Evolutionary conservation across 139 green algal genomes (phyloP), one percentile per base, ranked within the genome.

Genomic region (Monoraphidium neglectum): DNA sequence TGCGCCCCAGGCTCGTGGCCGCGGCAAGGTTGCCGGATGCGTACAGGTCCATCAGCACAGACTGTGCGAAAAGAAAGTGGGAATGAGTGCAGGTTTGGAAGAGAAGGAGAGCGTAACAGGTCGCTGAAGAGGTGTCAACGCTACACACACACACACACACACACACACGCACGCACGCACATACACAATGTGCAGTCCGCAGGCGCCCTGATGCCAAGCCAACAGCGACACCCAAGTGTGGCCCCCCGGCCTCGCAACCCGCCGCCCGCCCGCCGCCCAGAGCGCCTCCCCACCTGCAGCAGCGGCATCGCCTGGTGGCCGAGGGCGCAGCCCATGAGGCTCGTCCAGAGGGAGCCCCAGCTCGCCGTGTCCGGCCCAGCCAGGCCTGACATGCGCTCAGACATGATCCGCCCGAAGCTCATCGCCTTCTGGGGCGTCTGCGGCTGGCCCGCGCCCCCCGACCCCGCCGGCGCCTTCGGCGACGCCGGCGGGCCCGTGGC

Each of bases 271-370:
- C 18, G 18, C 57, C 26, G 57, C 57, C 8, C 57, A 24, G 30
- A 10, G 18, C 21, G 51, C 51, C 18, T 60, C 18, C 57, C 15
- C 43, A 77, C 72, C 59, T 77, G 72, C 61, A 79, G 30, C 24
- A 79, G 64, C 36, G 73, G 73, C 64, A 79, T 26, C 47, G 72
- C 54, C 40, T 64, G 35, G 13, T 71, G 56, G 2, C 63, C 51
- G 4, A 64, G 62, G 62, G 72, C 67, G 23, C 46, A 21, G 2
- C 3, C 30, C 26, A 79, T 49, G 43, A 51, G 8, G 73, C 73
- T 79, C 62, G 21, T 13, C 73, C 73, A 79, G 23, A 79, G 63
- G 4, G 47, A 62, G 33, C 72, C 73, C 73, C 73, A 79, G 63
- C 73, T 79, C 47, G 47, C 73, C 12, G 72, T 28, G 38, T 79